phyloP scores from a whole-genome alignment of 2,329 filamentous ascomycete genomes.

The Nigrospora oryzae region DNA sequence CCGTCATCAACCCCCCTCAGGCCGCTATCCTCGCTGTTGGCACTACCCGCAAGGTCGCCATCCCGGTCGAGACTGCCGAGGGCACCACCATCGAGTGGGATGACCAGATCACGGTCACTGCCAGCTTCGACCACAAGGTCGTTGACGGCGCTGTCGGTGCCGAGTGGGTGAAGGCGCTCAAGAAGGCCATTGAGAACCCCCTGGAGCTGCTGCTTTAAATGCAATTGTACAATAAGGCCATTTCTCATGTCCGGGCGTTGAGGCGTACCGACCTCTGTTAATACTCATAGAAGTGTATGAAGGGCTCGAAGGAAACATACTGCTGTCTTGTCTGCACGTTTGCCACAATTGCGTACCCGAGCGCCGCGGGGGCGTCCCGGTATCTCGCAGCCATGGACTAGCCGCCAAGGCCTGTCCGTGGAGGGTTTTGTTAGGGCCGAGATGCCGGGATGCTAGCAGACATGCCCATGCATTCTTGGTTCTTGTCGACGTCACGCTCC shows the following conservation, averaged over 20 bases:
- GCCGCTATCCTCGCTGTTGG: conserved; percentile 91
- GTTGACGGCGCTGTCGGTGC: conserved; percentile 93
- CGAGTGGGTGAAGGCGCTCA: conserved; percentile 94
- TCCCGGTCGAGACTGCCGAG: conserved; percentile 79
- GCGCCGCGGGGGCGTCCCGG: no score
- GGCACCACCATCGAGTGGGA: conserved; percentile 82
- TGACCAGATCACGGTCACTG: conserved; percentile 92
- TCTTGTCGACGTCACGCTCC: no score
- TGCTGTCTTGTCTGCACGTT: no score
- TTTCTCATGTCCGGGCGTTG: conserved; percentile 1
- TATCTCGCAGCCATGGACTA: no score
- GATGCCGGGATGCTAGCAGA: no score
- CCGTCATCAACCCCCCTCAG: conserved; percentile 98
- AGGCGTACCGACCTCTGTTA: conserved; percentile 1
- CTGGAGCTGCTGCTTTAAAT: conserved; percentile 82
- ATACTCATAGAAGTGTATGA: not conserved
- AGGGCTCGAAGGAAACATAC: not conserved
- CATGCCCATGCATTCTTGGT: no score
- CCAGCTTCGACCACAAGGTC: conserved; percentile 98
- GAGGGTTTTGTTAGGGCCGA: no score
- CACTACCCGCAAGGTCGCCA: conserved; percentile 88
- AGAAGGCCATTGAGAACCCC: conserved; percentile 97
- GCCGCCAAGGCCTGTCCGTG: no score
- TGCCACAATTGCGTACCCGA: no score
- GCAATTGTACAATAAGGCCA: not conserved